Conservation (phyloP, 441 rosid genomes). For the Populus hybrid region DNA sequence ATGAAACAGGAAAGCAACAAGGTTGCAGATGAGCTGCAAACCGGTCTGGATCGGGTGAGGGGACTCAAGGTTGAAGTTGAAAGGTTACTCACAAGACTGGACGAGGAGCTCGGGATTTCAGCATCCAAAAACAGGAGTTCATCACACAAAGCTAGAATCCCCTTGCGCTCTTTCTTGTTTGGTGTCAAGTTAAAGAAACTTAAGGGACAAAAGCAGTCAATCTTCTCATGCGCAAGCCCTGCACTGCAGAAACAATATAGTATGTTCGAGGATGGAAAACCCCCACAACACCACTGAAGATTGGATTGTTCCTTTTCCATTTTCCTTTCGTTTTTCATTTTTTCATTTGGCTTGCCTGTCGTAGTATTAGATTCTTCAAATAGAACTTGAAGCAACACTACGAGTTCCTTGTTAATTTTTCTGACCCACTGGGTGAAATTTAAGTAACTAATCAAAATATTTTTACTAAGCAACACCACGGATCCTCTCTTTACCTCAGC, state of each 20-base stretch:
- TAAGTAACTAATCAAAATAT: neutral
- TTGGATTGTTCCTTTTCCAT: neutral
- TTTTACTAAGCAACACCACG: neutral
- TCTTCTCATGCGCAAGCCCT: conserved; percentile 65
- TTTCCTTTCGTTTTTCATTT: neutral
- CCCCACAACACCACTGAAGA: conserved; percentile 4
- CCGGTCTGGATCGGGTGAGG: conserved; percentile 48
- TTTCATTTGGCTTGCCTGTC: neutral
- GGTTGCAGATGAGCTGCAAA: conserved; percentile 50
- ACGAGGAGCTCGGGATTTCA: conserved; percentile 48
- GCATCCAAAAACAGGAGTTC: conserved; percentile 34
- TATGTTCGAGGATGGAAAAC: neutral
- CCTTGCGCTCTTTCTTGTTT: conserved; percentile 72
- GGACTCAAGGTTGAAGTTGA: conserved; percentile 49
- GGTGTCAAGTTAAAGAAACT: conserved; percentile 75
- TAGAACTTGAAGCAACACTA: neutral
- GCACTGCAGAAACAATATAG: conserved; percentile 41
- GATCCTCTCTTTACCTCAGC: neutral
- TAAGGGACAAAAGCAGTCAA: conserved; percentile 30
- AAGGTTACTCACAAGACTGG: conserved; percentile 43
- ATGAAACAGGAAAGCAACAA: conserved; percentile 88
- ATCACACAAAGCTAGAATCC: conserved; percentile 45
- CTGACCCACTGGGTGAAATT: neutral
- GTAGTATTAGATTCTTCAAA: neutral
- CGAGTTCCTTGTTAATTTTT: neutral